Evolutionary conservation across 2,329 filamentous ascomycete species (phyloP).

Genomic region (Knufia petricola): DNA sequence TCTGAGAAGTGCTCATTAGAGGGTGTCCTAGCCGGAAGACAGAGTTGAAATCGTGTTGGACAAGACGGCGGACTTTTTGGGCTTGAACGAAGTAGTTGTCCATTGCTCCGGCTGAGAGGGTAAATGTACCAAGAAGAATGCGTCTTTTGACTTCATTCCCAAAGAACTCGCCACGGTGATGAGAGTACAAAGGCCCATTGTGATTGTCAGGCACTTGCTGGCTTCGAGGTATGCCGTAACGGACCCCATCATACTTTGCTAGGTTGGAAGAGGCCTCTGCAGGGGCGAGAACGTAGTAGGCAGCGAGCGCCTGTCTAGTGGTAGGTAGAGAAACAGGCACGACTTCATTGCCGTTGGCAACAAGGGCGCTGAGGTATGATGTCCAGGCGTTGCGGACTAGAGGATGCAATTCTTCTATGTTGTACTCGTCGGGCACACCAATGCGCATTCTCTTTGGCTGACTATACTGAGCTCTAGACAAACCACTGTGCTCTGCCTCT

Average conservation of each 20-base stretch:
- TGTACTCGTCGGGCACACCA: constrained; percentile 67
- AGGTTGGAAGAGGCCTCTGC: constrained; percentile 94
- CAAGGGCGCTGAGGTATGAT: constrained; percentile 49
- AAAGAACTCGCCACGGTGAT: constrained; percentile 63
- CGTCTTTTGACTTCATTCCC: constrained; percentile 77
- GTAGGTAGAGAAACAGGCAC: constrained; percentile 71
- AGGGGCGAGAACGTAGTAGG: constrained; percentile 91
- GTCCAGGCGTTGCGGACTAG: constrained; percentile 62
- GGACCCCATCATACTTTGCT: constrained; percentile 93
- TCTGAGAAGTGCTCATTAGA: constrained; percentile 32
- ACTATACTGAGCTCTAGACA: background rate
- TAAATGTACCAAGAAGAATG: constrained; percentile 83
- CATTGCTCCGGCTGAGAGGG: constrained; percentile 77
- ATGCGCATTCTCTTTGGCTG: constrained; percentile 30
- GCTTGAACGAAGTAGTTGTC: constrained; percentile 96
- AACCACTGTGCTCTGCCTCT: background rate
- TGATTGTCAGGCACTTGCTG: constrained; percentile 41
- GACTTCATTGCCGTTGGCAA: constrained; percentile 57
- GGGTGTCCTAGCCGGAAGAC: constrained; percentile 65
- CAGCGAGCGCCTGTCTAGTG: constrained; percentile 75
- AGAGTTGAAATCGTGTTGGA: constrained; percentile 76
- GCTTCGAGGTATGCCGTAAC: constrained; percentile 60
- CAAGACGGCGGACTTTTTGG: constrained; percentile 72
- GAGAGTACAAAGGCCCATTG: constrained; percentile 60
- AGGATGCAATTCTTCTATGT: constrained; percentile 68